Conservation (phyloP, 1,284 basidiomycete genomes). For the Puccinia sorghi region DNA sequence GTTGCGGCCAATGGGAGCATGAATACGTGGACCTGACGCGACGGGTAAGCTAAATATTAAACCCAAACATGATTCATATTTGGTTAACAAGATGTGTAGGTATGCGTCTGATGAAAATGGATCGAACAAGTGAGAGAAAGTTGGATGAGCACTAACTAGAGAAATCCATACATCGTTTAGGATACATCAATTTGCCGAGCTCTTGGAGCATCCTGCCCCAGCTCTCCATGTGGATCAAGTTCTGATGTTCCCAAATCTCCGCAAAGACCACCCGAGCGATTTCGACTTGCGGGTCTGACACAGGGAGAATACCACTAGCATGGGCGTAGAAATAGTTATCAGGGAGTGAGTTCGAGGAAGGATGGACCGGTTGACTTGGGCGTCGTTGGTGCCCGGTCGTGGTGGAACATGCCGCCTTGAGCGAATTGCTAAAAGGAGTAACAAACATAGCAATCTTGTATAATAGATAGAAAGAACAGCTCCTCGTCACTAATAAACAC, state of each 20-base stretch:
- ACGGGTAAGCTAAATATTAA: background rate
- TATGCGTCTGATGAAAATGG: background rate
- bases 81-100: background rate
- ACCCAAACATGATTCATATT: background rate
- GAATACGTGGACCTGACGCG: constrained; percentile 4
- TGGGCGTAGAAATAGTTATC: background rate
- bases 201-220: constrained; percentile 6
- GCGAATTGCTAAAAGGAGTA: background rate
- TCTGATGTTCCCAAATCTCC: constrained; percentile 11
- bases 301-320: background rate
- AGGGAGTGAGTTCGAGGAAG: background rate
- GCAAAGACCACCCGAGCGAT: constrained; percentile 19
- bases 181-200: background rate
- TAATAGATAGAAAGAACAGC: background rate
- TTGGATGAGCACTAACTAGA: background rate
- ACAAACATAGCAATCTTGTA: constrained; percentile 1
- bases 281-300: background rate
- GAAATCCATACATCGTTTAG: background rate
- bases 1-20: background rate
- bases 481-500: background rate
- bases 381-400: background rate
- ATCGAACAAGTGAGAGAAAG: background rate
- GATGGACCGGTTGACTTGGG: background rate
- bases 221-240: constrained; percentile 6
- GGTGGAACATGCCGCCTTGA: background rate